A percentile compares a stretch with the other conserved stretches of the same genome.
These are phyloP conservation scores for Arachis hypogaea DNA, from an alignment of 306 rosid species.

Conservation along the genomic window DNA sequence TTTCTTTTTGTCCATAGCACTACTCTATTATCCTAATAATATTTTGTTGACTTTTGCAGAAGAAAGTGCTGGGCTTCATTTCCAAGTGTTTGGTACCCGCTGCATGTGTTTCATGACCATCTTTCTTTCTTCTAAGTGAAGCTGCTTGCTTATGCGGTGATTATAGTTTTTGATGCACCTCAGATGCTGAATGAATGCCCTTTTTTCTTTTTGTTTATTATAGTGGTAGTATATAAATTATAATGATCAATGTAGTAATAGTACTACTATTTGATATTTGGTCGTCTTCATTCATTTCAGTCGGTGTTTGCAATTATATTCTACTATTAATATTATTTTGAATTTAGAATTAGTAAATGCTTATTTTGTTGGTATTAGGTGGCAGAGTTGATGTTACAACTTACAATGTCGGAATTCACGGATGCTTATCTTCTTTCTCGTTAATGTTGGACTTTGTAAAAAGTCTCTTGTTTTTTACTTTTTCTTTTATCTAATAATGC, in stretches of 20 bases:
- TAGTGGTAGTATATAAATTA: too few species aligned
- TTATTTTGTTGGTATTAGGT: not conserved
- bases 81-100: conserved; percentile 84
- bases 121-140: not conserved
- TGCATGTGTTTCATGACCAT: conserved; percentile 67
- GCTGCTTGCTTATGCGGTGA: conserved; percentile 4
- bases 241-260: conserved; percentile 26
- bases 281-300: not conserved
- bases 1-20: too few species aligned
- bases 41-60: conserved; percentile 48
- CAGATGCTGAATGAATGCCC: not conserved
- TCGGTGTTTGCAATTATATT: conserved; percentile 21
- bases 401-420: not conserved
- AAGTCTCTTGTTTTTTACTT: not conserved
- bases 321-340: too few species aligned
- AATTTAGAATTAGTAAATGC: not conserved
- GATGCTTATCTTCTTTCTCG: not conserved
- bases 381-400: not conserved
- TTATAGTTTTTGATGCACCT: conserved; percentile 20
- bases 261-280: not conserved
- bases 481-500: too few species aligned
- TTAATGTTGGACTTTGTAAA: not conserved
- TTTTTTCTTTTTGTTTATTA: not conserved
- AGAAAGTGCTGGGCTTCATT: conserved; percentile 73
- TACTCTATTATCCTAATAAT: too few species aligned